Evolutionary conservation across 1,139 yeast genomes (phyloP).

Genomic region (Blastobotrys ciferrii): DNA sequence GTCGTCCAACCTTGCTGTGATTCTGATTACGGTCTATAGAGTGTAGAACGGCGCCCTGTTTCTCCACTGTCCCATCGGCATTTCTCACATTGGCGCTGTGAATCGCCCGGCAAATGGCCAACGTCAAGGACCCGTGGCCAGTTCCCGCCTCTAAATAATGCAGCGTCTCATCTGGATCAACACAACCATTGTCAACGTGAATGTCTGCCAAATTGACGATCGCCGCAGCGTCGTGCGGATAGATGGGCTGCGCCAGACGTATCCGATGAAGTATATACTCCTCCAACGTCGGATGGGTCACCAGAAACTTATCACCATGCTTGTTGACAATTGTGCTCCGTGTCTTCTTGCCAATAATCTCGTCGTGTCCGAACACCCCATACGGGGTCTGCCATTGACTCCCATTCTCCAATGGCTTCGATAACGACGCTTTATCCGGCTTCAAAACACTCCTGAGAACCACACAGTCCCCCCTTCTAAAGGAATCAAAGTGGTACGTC

Average conservation of each 20-base stretch:
- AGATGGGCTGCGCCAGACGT: constrained; percentile 50
- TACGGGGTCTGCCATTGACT: constrained; percentile 19
- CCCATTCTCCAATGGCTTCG: constrained; percentile 32
- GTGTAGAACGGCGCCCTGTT: constrained; percentile 46
- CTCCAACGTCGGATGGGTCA: constrained; percentile 43
- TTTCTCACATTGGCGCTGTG: constrained; percentile 42
- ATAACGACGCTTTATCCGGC: constrained; percentile 32
- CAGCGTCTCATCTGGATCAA: constrained; percentile 22
- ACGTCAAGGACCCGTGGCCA: constrained; percentile 50
- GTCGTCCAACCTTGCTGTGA: constrained; percentile 42
- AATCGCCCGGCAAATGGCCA: constrained; percentile 43
- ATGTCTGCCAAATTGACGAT: constrained; percentile 47
- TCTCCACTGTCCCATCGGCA: constrained; percentile 7
- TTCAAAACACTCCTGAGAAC: constrained; percentile 31
- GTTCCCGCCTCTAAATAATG: constrained; percentile 52
- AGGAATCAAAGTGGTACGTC: constrained; percentile 10
- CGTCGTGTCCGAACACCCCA: constrained; percentile 37
- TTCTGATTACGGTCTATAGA: constrained; percentile 42
- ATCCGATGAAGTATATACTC: constrained; percentile 42
- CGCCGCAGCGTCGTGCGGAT: constrained; percentile 47
- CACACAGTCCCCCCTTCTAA: constrained; percentile 32
- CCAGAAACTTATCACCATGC: constrained; percentile 31
- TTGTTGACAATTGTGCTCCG: constrained; percentile 24
- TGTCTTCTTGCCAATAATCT: constrained; percentile 37
- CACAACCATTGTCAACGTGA: constrained; percentile 35